These are phyloP conservation scores for Urochloa ruziziensis DNA, from an alignment of 176 grass and related monocot species.

Conservation along the genomic window DNA sequence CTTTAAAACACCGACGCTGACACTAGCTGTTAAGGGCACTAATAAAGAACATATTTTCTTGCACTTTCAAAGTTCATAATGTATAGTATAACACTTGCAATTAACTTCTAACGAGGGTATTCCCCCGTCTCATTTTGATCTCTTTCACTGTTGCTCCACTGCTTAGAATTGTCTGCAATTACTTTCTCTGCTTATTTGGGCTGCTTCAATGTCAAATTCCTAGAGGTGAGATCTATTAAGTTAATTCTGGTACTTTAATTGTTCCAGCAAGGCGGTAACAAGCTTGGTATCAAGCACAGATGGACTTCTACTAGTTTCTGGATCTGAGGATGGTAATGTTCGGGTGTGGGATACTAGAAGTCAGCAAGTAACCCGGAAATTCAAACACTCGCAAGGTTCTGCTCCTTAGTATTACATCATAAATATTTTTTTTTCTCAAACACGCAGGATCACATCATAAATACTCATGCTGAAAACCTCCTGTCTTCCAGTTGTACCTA, in stretches of 20 bases:
- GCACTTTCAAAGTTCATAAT: no score
- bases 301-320: conserved; percentile 63
- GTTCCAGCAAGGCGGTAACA: conserved; percentile 61
- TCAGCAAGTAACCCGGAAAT: conserved; percentile 53
- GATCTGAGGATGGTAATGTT: conserved; percentile 66
- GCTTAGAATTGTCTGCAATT: conserved; percentile 13
- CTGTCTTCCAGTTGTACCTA: no score
- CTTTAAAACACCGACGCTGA: no score
- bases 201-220: background rate
- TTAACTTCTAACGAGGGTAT: no score
- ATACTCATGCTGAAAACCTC: background rate
- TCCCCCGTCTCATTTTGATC: no score
- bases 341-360: conserved; percentile 64
- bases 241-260: conserved; percentile 19
- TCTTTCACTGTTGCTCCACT: no score
- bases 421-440: no score
- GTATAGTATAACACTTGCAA: no score
- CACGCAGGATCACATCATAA: no score
- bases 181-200: background rate
- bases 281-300: conserved; percentile 51
- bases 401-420: background rate
- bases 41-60: no score
- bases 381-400: conserved; percentile 81
- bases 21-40: no score
- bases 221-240: background rate